A percentile compares a stretch with the other conserved stretches of the same genome.
Evolutionary conservation across 1,139 yeast species (phyloP).

Genomic region (Tardiomyces blankii): DNA sequence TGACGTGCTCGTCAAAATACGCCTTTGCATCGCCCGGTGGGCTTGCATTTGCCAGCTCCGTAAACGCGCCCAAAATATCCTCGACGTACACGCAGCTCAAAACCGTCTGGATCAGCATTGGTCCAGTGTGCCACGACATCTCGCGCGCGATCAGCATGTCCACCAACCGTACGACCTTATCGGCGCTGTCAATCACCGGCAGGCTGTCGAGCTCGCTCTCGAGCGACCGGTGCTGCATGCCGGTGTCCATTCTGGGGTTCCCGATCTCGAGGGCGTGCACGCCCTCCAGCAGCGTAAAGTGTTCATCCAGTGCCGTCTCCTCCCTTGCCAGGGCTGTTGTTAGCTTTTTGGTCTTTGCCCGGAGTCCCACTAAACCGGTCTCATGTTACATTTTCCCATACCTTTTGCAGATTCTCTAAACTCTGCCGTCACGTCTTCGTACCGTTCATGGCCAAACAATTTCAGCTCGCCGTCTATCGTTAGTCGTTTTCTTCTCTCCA

Average conservation of each 20-base stretch:
- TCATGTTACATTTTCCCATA: too few species aligned
- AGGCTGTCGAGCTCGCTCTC: constrained; percentile 14
- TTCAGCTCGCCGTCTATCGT: not conserved
- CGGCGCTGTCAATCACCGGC: constrained; percentile 15
- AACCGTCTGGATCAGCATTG: constrained; percentile 26
- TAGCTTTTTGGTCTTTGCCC: too few species aligned
- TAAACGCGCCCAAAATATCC: constrained; percentile 14
- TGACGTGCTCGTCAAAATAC: constrained; percentile 1
- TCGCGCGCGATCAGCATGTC: constrained; percentile 24
- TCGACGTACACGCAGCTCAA: constrained; percentile 27
- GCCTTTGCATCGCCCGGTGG: constrained; percentile 1
- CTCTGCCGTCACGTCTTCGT: constrained; percentile 10
- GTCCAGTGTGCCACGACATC: constrained; percentile 29
- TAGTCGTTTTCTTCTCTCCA: not conserved
- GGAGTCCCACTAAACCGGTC: too few species aligned
- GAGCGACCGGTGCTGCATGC: constrained; percentile 21
- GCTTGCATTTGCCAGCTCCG: constrained; percentile 2
- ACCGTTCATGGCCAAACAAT: constrained; percentile 16
- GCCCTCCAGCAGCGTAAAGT: constrained; percentile 22
- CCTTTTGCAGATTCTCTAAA: not conserved
- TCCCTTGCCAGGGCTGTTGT: constrained; percentile 15
- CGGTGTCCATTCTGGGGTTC: constrained; percentile 29
- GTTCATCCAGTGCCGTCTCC: constrained; percentile 18
- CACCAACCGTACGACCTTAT: constrained; percentile 16
- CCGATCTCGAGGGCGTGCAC: constrained; percentile 31